phyloP scores from a whole-genome alignment of 2,329 filamentous ascomycete species.

The Paradendryphiella salina region DNA sequence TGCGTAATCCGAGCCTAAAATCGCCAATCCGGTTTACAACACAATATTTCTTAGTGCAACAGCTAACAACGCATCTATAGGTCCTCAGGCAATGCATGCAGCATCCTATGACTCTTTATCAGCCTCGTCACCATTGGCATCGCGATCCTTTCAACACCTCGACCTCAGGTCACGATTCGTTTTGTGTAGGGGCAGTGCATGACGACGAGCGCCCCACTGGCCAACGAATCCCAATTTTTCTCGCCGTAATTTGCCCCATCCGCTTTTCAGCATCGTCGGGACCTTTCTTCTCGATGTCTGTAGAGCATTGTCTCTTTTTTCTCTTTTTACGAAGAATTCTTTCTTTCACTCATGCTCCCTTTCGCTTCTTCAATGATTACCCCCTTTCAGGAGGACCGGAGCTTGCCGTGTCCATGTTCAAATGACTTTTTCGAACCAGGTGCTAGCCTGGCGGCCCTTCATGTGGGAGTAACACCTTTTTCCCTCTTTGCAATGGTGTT shows the following conservation, averaged over 20 bases:
- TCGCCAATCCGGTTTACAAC: not conserved
- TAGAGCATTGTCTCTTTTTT: conserved; percentile 1
- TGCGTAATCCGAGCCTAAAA: conserved; percentile 3
- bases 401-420: conserved; percentile 39
- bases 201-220: conserved; percentile 1
- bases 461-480: not conserved
- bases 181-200: not conserved
- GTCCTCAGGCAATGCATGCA: conserved; percentile 40
- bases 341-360: conserved; percentile 10
- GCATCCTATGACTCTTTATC: conserved; percentile 41
- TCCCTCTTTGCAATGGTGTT: not conserved
- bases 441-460: conserved; percentile 28
- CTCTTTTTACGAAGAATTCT: not conserved
- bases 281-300: not conserved
- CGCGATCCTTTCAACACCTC: conserved; percentile 20
- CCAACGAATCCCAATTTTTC: not conserved
- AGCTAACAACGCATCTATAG: conserved; percentile 23
- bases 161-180: not conserved
- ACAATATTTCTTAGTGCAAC: not conserved
- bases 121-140: conserved; percentile 29
- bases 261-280: not conserved
- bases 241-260: conserved; percentile 7
- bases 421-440: conserved; percentile 33
- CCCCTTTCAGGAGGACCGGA: conserved; percentile 40
- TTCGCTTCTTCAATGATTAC: conserved; percentile 38